Evolutionary conservation across 2,329 filamentous ascomycete species (phyloP).

Genomic region (Talaromyces sp.): DNA sequence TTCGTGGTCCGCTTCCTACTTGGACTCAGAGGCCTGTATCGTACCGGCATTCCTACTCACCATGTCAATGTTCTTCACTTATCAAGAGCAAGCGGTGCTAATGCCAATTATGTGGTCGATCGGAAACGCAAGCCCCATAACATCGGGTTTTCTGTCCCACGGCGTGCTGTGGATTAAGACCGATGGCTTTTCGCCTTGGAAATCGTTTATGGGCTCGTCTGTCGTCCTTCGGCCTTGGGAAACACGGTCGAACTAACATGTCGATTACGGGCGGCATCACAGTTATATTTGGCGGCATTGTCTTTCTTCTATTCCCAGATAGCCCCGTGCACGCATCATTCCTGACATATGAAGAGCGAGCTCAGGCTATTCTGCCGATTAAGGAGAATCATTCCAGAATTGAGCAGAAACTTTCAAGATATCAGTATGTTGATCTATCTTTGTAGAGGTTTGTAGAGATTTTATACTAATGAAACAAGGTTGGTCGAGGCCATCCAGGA

Average conservation of each 20-base stretch:
- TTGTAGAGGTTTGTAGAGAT: neutral
- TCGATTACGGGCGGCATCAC: constrained; percentile 20
- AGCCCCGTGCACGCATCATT: constrained; percentile 35
- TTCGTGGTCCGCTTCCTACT: constrained; percentile 53
- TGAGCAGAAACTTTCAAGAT: constrained; percentile 37
- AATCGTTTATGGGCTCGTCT: constrained; percentile 40
- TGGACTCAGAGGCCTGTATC: constrained; percentile 54
- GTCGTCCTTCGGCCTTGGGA: neutral
- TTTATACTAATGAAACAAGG: constrained; percentile 14
- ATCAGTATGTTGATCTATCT: constrained; percentile 16
- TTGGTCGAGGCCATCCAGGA: constrained; percentile 36
- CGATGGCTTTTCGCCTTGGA: constrained; percentile 39
- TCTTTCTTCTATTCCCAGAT: constrained; percentile 36
- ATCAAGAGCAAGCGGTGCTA: constrained; percentile 34
- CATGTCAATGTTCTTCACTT: constrained; percentile 42
- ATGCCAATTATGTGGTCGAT: constrained; percentile 43
- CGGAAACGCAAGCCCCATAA: constrained; percentile 42
- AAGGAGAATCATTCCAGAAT: constrained; percentile 40
- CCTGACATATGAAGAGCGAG: constrained; percentile 34
- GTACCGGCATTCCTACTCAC: constrained; percentile 49
- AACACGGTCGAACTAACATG: neutral
- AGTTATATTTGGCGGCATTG: constrained; percentile 28
- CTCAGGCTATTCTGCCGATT: constrained; percentile 36
- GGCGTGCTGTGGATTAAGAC: constrained; percentile 44
- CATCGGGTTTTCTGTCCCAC: constrained; percentile 43